phyloP scores from a whole-genome alignment of 1,284 basidiomycete genomes.

The Sporisorium graminicola region DNA sequence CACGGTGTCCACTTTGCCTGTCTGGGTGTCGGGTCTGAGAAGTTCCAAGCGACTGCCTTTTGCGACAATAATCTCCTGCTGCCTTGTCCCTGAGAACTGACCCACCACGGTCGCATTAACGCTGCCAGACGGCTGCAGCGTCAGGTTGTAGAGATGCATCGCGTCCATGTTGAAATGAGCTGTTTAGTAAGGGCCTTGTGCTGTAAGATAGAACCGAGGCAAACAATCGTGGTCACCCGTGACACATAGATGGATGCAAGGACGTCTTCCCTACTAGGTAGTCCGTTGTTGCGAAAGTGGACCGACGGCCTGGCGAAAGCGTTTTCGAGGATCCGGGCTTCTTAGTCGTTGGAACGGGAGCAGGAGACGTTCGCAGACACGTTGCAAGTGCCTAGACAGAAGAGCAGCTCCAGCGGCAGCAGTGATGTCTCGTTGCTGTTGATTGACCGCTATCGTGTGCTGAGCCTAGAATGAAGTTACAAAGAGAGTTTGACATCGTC shows the following conservation, averaged over 20 bases:
- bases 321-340: background rate
- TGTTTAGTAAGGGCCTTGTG: background rate
- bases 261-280: background rate
- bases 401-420: background rate
- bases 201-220: background rate
- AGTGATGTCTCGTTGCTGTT: background rate
- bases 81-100: constrained; percentile 65
- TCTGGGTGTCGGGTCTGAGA: constrained; percentile 60
- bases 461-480: background rate
- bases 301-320: background rate
- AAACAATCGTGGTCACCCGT: background rate
- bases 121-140: constrained; percentile 60
- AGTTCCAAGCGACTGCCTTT: constrained; percentile 61
- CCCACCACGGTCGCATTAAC: constrained; percentile 65
- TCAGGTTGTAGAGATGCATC: constrained; percentile 68
- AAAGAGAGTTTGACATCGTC: background rate
- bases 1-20: constrained; percentile 55
- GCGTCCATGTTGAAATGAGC: constrained; percentile 25
- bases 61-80: constrained; percentile 67
- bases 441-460: background rate
- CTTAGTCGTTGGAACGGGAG: background rate
- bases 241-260: background rate
- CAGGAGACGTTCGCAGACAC: background rate
- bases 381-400: background rate
- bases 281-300: background rate